Base-by-base conservation (phyloP, 2,329 filamentous ascomycete genomes). In the Drechslera avenae region DNA sequence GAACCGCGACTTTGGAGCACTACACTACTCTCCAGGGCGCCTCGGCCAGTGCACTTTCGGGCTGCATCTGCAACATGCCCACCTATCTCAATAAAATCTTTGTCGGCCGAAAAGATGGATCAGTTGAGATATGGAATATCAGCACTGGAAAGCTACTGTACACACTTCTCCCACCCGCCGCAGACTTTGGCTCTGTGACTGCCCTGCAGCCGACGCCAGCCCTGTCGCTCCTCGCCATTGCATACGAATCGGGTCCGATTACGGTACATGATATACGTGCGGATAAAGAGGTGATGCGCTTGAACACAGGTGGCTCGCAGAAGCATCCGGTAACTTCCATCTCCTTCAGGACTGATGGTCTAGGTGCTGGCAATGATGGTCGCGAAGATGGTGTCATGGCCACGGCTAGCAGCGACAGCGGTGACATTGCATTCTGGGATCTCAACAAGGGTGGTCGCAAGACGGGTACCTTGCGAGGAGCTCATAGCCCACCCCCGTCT, bases 21-120 rank as follows among this genome's bases (percentile, higher is more conserved):
- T 96, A 97, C 75, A 96, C 93, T 0, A 92, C 90, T 0, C 80
- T 97, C 39, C 75, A 78, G 19, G 77, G 76, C 55, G 79, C 84
- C 26, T 81, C 81, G 16, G 83, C 84, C 47, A 87, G 86, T 60
- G 78, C 86, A 59, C 85, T 97, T 50, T 91, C 89, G 0, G 89
- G 89, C 18, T 86, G 87, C 41, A 82, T 96, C 61, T 88, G 86
- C 69, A 95, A 85, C 65, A 91, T 97, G 87, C 92, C 93, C 1
- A 97, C 94, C 0, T 96, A 91, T 73, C 76, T 99, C 54, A 99
- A 99, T 80, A 99, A 99, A 75, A 84, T 99, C 36, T 91, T 97
- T 59, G 89, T 91, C 2, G 95, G 91, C 8, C 86, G 91, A 64
- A 84, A 83, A 57, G 91, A 99, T 71, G 94, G 94, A 5, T 88